These are phyloP conservation scores for Monosporozyma aerobia DNA, from an alignment of 805 yeast species.

Conservation along the genomic window DNA sequence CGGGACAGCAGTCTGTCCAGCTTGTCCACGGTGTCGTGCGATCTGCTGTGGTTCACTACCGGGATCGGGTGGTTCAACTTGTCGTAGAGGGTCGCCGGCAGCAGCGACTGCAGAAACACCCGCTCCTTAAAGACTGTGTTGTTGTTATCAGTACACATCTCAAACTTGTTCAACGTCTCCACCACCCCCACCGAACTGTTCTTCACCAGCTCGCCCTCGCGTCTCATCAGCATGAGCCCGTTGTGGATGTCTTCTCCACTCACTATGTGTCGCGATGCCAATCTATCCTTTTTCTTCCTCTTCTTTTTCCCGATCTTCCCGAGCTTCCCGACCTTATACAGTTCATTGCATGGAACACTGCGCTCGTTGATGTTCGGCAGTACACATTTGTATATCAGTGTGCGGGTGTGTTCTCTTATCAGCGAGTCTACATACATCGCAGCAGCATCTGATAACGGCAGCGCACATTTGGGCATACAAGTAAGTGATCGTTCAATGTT, in stretches of 20 bases:
- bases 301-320: no score
- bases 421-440: conserved; percentile 9
- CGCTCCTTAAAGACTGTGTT: background rate
- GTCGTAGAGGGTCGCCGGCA: background rate
- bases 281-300: no score
- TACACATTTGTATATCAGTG: conserved; percentile 14
- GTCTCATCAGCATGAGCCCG: conserved; percentile 7
- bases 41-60: background rate
- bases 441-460: conserved; percentile 10
- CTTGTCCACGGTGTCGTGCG: background rate
- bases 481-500: background rate
- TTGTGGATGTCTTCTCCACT: conserved; percentile 11
- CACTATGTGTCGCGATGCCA: conserved; percentile 7
- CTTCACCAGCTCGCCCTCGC: background rate
- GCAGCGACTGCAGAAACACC: conserved; percentile 8
- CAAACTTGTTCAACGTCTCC: conserved; percentile 16
- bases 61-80: background rate
- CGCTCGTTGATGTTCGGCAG: conserved; percentile 13
- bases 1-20: background rate
- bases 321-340: no score
- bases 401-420: conserved; percentile 11
- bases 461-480: conserved; percentile 10
- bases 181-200: conserved; percentile 8
- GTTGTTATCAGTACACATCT: conserved; percentile 9
- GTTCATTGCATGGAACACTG: conserved; percentile 3